These are phyloP conservation scores for Boletus subcaerulescens DNA, from an alignment of 768 basidiomycete species.

Conservation along the genomic window DNA sequence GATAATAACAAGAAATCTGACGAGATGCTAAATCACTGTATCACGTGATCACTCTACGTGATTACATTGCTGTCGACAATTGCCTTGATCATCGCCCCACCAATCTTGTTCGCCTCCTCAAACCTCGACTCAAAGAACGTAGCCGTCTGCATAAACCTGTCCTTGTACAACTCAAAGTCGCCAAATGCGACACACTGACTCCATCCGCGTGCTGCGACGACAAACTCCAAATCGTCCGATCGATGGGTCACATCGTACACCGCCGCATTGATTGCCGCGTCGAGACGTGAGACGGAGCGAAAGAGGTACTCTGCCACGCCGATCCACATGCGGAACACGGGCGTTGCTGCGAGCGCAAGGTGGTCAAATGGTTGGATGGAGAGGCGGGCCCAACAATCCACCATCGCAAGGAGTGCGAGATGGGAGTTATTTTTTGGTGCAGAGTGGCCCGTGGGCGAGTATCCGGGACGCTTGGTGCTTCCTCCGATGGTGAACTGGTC, in stretches of 20 bases:
- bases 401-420: constrained; percentile 93
- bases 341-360: constrained; percentile 90
- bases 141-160: constrained; percentile 76
- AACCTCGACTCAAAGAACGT: constrained; percentile 85
- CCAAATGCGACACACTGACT: constrained; percentile 93
- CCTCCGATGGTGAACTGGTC: constrained; percentile 86
- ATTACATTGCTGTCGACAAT: constrained; percentile 56
- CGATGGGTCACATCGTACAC: constrained; percentile 76
- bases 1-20: too few relatives aligned
- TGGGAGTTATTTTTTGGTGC: constrained; percentile 71
- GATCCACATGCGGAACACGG: constrained; percentile 94
- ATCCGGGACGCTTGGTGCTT: constrained; percentile 8
- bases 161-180: constrained; percentile 82
- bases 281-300: constrained; percentile 59
- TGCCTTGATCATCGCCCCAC: constrained; percentile 86
- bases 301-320: constrained; percentile 97
- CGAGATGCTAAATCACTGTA: too few relatives aligned
- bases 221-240: constrained; percentile 90
- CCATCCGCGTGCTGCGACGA: constrained; percentile 92
- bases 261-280: constrained; percentile 70
- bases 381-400: constrained; percentile 93
- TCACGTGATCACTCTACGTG: neutral
- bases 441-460: constrained; percentile 7
- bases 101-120: constrained; percentile 78
- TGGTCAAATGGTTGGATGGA: constrained; percentile 87